phyloP scores from a whole-genome alignment of 2,329 filamentous ascomycete species.

The Leptographium galeiforme region DNA sequence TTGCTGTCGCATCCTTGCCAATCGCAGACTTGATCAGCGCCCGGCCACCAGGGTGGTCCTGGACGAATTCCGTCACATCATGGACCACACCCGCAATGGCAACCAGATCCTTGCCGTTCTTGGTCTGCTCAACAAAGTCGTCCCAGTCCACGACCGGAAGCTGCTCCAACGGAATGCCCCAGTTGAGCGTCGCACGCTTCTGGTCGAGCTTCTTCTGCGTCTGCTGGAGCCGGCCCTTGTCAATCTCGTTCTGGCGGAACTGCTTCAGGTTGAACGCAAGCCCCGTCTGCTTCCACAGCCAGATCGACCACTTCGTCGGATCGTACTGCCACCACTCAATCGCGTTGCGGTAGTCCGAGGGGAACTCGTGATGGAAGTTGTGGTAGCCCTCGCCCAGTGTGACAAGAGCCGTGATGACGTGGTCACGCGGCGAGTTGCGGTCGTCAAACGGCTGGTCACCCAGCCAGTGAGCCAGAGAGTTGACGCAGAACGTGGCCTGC shows the following conservation, averaged over 20 bases:
- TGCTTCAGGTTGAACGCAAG: constrained; percentile 80
- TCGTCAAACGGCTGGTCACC: constrained; percentile 88
- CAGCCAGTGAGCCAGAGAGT: constrained; percentile 81
- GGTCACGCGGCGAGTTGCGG: constrained; percentile 80
- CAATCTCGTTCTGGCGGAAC: constrained; percentile 84
- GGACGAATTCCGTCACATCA: constrained; percentile 73
- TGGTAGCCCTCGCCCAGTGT: constrained; percentile 80
- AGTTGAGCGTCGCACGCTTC: constrained; percentile 70
- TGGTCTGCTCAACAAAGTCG: constrained; percentile 64
- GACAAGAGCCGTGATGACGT: constrained; percentile 72
- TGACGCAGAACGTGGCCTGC: constrained; percentile 88
- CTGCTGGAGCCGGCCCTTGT: constrained; percentile 82
- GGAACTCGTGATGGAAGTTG: constrained; percentile 94
- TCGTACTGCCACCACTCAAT: constrained; percentile 89
- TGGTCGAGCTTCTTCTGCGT: constrained; percentile 87
- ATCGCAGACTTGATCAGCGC: constrained; percentile 71
- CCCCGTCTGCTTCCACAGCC: constrained; percentile 69
- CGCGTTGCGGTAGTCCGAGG: constrained; percentile 83
- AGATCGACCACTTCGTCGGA: constrained; percentile 83
- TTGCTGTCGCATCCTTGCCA: constrained; percentile 78
- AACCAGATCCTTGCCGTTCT: constrained; percentile 64
- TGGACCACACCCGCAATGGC: constrained; percentile 76
- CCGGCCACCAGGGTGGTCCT: constrained; percentile 82
- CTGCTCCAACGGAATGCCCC: constrained; percentile 75
- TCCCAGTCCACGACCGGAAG: constrained; percentile 80